phyloP scores from a whole-genome alignment of 305 asterid genomes.

The Rubia tinctorum region DNA sequence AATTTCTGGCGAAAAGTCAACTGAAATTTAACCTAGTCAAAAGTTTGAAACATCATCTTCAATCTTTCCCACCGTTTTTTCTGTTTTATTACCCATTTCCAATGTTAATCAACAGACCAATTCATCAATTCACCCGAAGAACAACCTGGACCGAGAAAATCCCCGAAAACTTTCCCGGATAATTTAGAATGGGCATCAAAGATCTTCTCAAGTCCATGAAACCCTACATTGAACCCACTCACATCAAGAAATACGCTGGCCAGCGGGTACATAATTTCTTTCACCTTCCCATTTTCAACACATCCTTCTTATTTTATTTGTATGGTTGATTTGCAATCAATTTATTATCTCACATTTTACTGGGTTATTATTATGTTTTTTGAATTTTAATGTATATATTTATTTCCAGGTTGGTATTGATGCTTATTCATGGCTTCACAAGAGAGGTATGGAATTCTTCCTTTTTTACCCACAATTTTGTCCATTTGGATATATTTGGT shows the following conservation, averaged over 20 bases:
- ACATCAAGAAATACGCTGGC: conserved; percentile 72
- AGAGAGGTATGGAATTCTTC: conserved; percentile 53
- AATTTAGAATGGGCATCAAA: conserved; percentile 64
- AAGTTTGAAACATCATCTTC: not conserved
- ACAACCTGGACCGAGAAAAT: not conserved
- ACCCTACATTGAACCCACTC: conserved; percentile 57
- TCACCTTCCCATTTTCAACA: not conserved
- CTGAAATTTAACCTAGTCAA: not conserved
- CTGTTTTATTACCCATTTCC: not conserved
- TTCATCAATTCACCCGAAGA: not conserved
- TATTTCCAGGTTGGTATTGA: conserved; percentile 65
- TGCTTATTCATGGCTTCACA: conserved; percentile 89
- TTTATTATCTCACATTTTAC: not conserved
- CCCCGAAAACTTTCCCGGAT: conserved; percentile 14
- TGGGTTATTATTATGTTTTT: not conserved
- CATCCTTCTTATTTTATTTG: not conserved
- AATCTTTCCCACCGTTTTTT: not conserved
- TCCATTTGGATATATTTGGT: not conserved
- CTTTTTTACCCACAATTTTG: too few species aligned
- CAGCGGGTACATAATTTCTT: conserved; percentile 40
- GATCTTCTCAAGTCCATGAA: conserved; percentile 70
- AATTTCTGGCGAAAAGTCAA: not conserved
- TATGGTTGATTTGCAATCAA: not conserved
- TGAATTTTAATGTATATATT: not conserved
- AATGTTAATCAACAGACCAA: not conserved